A percentile compares a stretch with the other conserved stretches of the same genome.
Evolutionary conservation across 2,329 filamentous ascomycete species (phyloP).

Genomic region (Microsporum audouinii): DNA sequence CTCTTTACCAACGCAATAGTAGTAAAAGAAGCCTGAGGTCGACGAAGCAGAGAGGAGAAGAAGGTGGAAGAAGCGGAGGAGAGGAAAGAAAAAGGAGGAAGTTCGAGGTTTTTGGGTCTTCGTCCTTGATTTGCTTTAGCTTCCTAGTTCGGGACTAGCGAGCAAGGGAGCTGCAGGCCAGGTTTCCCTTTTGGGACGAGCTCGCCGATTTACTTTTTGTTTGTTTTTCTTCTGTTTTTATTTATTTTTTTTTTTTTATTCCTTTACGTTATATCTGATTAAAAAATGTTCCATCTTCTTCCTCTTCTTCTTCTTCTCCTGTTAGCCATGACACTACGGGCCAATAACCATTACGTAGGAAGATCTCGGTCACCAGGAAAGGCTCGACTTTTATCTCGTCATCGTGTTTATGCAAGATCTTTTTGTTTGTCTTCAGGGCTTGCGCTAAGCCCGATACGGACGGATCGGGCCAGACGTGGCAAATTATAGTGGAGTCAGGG

Average conservation of each 20-base stretch:
- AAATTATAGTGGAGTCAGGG: background rate
- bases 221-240: background rate
- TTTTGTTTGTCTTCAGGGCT: background rate
- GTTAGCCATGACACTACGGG: background rate
- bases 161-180: background rate
- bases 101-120: background rate
- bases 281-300: background rate
- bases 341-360: too few species aligned
- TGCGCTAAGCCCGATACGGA: background rate
- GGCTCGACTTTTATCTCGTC: too few species aligned
- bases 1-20: background rate
- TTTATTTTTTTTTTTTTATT: background rate
- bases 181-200: background rate
- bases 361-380: too few species aligned
- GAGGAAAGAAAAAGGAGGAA: background rate
- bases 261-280: background rate
- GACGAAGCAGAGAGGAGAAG: background rate
- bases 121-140: background rate
- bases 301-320: background rate
- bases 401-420: background rate
- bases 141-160: constrained; percentile 3
- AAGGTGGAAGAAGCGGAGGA: background rate
- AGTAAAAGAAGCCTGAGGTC: background rate
- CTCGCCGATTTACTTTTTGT: background rate
- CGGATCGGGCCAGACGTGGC: background rate